Conservation (phyloP, 805 yeast species). For the Teunomyces panamensis region DNA sequence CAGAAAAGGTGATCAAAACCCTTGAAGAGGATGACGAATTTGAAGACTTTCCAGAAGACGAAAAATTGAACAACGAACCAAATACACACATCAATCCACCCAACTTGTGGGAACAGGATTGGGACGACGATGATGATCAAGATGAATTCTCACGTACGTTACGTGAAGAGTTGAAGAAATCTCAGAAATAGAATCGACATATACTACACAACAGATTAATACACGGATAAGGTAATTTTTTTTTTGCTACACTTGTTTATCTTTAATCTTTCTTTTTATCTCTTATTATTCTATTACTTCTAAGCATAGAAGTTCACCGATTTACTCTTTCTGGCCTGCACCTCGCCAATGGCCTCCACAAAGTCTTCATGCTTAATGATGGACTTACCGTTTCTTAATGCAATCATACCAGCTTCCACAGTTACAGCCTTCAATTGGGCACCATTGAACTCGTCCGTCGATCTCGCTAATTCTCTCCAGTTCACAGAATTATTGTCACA, state of each 20-base stretch:
- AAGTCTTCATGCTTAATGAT: constrained; percentile 95
- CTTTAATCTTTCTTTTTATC: not conserved
- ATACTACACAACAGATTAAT: not conserved
- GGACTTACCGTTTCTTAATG: constrained; percentile 89
- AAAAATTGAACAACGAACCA: constrained; percentile 63
- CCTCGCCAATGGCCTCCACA: constrained; percentile 97
- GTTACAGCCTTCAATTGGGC: constrained; percentile 98
- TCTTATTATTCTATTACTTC: constrained; percentile 7
- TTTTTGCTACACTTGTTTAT: not conserved
- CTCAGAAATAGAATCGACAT: constrained; percentile 6
- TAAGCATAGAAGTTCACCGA: constrained; percentile 94
- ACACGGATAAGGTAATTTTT: not conserved
- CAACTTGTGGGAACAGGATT: constrained; percentile 91
- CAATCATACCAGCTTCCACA: constrained; percentile 99
- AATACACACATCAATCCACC: constrained; percentile 50
- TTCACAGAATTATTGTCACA: constrained; percentile 81
- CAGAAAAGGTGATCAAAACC: constrained; percentile 54
- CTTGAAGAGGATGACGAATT: constrained; percentile 96
- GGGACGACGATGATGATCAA: constrained; percentile 95
- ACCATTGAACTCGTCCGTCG: constrained; percentile 98
- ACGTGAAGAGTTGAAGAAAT: constrained; percentile 43
- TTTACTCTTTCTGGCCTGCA: constrained; percentile 94
- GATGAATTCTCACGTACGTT: constrained; percentile 81
- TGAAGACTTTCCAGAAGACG: constrained; percentile 93
- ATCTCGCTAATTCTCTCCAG: constrained; percentile 97